These are phyloP conservation scores for Myochromella boudieri DNA, from an alignment of 768 basidiomycete species.

Conservation along the genomic window DNA sequence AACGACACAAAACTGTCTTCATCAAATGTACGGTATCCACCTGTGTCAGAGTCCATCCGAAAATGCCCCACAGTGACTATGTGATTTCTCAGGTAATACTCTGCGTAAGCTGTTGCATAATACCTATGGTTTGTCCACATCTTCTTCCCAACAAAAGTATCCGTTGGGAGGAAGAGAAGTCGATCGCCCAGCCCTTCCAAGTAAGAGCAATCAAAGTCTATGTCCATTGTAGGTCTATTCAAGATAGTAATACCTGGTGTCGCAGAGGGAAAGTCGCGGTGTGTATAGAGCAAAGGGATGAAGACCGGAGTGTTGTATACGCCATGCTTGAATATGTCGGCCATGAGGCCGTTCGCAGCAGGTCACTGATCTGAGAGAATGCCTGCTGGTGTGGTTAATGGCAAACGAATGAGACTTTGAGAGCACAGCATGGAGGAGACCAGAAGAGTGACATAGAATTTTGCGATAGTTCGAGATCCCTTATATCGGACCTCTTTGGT, in stretches of 20 bases:
- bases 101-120: too few relatives aligned
- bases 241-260: constrained; percentile 27
- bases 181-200: constrained; percentile 38
- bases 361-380: constrained; percentile 23
- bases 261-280: too few relatives aligned
- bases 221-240: constrained; percentile 35
- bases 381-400: constrained; percentile 6
- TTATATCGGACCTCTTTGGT: too few relatives aligned
- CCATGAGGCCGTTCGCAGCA: constrained; percentile 30
- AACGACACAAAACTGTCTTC: constrained; percentile 16
- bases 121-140: constrained; percentile 14
- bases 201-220: constrained; percentile 37
- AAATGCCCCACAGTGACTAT: constrained; percentile 16
- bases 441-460: too few relatives aligned
- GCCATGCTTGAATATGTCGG: too few relatives aligned
- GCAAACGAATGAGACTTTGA: too few relatives aligned
- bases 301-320: too few relatives aligned
- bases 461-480: too few relatives aligned
- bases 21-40: constrained; percentile 25
- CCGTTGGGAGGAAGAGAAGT: constrained; percentile 33
- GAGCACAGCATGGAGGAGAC: too few relatives aligned
- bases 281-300: too few relatives aligned
- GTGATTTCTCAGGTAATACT: background rate
- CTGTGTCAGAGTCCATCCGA: constrained; percentile 27
- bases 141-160: constrained; percentile 37